Percentiles rank a stretch among this genome's conserved stretches.
Conservation (phyloP, 257 asterid genomes). For the Asclepias syriaca region DNA sequence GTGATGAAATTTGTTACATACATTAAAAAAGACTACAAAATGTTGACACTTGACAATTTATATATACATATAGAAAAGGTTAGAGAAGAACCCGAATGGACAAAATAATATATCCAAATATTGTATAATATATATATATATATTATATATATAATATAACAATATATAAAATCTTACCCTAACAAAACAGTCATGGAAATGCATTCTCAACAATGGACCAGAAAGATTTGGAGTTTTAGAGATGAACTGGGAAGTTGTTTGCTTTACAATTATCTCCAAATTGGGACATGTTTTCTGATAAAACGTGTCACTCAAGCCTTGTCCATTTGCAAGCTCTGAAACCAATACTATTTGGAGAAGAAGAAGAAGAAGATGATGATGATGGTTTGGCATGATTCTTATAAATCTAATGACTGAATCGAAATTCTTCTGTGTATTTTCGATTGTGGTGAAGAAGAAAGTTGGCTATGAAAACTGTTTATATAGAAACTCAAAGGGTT, state of each 20-base stretch:
- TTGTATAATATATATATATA: too few species aligned
- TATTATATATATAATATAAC: too few species aligned
- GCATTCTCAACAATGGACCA: constrained; percentile 13
- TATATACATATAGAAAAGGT: too few species aligned
- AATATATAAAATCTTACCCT: not conserved
- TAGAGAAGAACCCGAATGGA: too few species aligned
- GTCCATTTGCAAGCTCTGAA: constrained; percentile 20
- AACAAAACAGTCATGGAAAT: constrained; percentile 13
- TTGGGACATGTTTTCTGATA: constrained; percentile 43
- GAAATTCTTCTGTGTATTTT: not conserved
- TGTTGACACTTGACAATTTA: too few species aligned
- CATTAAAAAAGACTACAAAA: too few species aligned
- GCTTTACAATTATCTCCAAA: constrained; percentile 30
- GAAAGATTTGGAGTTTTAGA: constrained; percentile 26
- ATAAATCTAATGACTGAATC: too few species aligned
- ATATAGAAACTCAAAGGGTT: not conserved
- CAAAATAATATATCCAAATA: too few species aligned
- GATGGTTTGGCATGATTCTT: constrained; percentile 32
- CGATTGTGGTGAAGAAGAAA: not conserved
- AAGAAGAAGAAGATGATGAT: constrained; percentile 18
- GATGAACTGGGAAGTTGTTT: constrained; percentile 25
- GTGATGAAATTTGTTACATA: too few species aligned
- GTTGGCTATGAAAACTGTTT: not conserved
- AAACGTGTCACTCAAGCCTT: constrained; percentile 26
- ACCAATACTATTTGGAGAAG: constrained; percentile 13